These are phyloP conservation scores for Triticum turgidum DNA, from an alignment of 176 grass and related monocot species.

Conservation along the genomic window DNA sequence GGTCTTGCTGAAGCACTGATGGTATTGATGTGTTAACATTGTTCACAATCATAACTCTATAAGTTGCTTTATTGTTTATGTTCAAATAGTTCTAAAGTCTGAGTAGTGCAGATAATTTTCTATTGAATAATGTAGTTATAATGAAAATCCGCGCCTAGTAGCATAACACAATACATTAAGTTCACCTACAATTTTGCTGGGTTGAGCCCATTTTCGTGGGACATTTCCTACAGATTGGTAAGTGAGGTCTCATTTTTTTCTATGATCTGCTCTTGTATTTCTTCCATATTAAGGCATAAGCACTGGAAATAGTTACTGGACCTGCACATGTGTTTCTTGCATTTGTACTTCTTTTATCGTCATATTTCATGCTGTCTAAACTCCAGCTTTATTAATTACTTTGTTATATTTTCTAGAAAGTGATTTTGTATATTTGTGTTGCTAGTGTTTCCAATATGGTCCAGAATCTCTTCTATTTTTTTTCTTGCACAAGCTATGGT, in stretches of 20 bases:
- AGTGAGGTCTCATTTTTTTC: neutral
- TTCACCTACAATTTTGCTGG: neutral
- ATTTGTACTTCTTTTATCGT: neutral
- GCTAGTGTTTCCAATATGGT: conserved; percentile 8
- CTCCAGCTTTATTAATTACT: neutral
- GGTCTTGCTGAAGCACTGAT: conserved; percentile 86
- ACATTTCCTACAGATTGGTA: conserved; percentile 7
- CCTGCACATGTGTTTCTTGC: neutral
- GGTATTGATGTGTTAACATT: conserved; percentile 38
- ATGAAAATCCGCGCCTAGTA: neutral
- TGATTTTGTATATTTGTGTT: neutral
- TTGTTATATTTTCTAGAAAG: conserved; percentile 12
- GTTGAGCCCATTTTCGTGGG: neutral
- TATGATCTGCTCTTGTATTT: neutral
- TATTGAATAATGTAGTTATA: conserved; percentile 15
- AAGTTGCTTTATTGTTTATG: neutral
- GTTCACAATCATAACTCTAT: neutral
- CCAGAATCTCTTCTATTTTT: neutral
- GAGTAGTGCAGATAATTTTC: neutral
- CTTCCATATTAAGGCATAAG: neutral
- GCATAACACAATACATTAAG: neutral
- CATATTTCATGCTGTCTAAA: neutral
- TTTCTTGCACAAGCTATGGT: conserved; percentile 11
- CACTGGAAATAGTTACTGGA: neutral
- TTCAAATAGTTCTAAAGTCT: neutral